Evolutionary conservation across 768 basidiomycete genomes (phyloP).

Genomic region (Termitomyces sp.): DNA sequence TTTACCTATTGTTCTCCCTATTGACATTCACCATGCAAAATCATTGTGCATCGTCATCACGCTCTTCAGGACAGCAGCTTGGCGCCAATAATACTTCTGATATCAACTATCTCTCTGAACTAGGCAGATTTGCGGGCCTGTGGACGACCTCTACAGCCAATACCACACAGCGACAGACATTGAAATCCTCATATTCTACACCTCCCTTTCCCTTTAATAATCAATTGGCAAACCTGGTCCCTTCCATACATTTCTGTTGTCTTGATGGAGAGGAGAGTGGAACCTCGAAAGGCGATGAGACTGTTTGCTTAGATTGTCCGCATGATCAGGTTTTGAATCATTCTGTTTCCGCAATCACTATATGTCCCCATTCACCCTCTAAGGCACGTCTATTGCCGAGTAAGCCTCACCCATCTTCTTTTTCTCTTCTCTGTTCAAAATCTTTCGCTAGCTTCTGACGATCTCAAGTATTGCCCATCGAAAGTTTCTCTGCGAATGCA

Average conservation of each 20-base stretch:
- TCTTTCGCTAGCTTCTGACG: background rate
- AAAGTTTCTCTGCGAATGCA: background rate
- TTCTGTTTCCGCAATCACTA: conserved; percentile 8
- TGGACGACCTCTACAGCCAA: conserved; percentile 1
- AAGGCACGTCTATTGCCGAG: background rate
- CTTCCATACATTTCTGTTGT: background rate
- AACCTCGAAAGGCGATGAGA: background rate
- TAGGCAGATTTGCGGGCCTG: conserved; percentile 10
- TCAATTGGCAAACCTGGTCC: background rate
- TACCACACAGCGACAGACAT: background rate
- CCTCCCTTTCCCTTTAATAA: background rate
- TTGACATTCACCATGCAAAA: conserved; percentile 1
- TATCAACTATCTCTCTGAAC: conserved; percentile 1
- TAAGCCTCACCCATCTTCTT: background rate
- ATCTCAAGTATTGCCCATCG: background rate
- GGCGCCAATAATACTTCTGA: background rate
- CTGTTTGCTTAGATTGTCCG: background rate
- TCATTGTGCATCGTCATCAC: background rate
- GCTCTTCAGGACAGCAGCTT: background rate
- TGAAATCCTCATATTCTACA: background rate
- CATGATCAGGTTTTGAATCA: conserved; percentile 8
- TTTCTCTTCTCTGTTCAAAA: background rate
- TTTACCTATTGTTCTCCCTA: background rate
- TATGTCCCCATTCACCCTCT: conserved; percentile 4
- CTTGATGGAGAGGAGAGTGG: background rate